Percentiles rank a stretch among this genome's conserved stretches.
Evolutionary conservation across 441 rosid species (phyloP).

Genomic region (Codiaeum variegatum): DNA sequence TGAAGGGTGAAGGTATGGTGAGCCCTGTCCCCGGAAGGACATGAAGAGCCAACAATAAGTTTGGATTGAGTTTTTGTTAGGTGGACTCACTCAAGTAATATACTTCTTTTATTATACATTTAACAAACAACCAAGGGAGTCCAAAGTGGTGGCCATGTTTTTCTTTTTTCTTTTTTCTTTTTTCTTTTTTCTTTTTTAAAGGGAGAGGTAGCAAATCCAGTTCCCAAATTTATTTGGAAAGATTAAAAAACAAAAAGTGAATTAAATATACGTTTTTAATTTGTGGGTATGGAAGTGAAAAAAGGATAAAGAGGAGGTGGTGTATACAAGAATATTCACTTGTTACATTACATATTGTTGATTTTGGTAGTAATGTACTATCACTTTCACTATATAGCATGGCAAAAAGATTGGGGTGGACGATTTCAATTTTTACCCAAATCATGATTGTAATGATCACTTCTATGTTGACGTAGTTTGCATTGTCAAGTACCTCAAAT

Average conservation of each 20-base stretch:
- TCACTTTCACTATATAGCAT: not conserved
- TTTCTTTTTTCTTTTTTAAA: too few relatives aligned
- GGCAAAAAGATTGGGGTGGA: not conserved
- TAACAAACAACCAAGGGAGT: too few relatives aligned
- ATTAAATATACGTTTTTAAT: not conserved
- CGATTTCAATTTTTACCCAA: not conserved
- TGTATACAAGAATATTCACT: conserved; percentile 1
- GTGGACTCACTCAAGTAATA: conserved; percentile 3
- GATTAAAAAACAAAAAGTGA: too few relatives aligned
- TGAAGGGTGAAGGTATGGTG: conserved; percentile 10
- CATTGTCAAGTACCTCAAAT: not conserved
- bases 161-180: too few relatives aligned
- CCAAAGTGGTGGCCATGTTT: too few relatives aligned
- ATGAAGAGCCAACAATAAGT: conserved; percentile 21
- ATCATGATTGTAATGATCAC: not conserved
- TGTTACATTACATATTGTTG: not conserved
- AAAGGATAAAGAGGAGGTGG: not conserved
- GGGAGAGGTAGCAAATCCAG: too few relatives aligned
- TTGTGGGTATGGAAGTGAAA: not conserved
- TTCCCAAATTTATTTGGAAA: too few relatives aligned
- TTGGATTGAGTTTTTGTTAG: not conserved
- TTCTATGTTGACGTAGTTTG: not conserved
- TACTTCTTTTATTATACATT: too few relatives aligned
- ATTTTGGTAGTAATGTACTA: not conserved
- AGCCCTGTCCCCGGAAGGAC: conserved; percentile 22